These are phyloP conservation scores for Umbelopsis sp. DNA, from an alignment of 371 early-diverging fungal genomes.

Conservation along the genomic window DNA sequence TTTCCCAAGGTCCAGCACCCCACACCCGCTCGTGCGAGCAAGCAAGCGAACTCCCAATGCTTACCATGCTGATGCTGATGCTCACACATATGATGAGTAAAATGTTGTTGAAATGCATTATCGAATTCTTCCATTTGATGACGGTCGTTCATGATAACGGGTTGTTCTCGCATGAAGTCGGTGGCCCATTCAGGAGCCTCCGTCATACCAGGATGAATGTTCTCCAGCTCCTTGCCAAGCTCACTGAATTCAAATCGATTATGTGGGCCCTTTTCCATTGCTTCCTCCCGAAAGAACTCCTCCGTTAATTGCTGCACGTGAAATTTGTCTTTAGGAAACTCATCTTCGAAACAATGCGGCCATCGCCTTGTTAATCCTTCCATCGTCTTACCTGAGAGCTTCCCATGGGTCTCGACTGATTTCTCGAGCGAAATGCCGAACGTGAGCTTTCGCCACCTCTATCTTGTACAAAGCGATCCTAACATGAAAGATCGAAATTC, in stretches of 20 bases:
- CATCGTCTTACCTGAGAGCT: background rate
- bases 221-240: conserved; percentile 60
- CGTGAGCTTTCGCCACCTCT: conserved; percentile 62
- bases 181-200: conserved; percentile 60
- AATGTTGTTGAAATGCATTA: conserved; percentile 50
- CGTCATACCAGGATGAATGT: conserved; percentile 37
- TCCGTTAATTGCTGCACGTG: conserved; percentile 30
- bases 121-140: conserved; percentile 65
- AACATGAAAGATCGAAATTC: conserved; percentile 1
- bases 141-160: conserved; percentile 31
- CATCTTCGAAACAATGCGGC: no score
- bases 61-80: conserved; percentile 23
- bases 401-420: conserved; percentile 30
- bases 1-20: background rate
- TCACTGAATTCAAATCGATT: conserved; percentile 59
- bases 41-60: background rate
- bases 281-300: conserved; percentile 53
- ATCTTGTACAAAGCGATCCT: conserved; percentile 67
- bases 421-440: conserved; percentile 24
- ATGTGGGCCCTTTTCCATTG: conserved; percentile 34
- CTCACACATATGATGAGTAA: conserved; percentile 15
- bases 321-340: no score
- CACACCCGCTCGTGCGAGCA: no score
- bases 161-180: conserved; percentile 68
- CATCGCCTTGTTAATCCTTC: no score